phyloP scores from a whole-genome alignment of 2,329 filamentous ascomycete species.

The Xylaria sp. region DNA sequence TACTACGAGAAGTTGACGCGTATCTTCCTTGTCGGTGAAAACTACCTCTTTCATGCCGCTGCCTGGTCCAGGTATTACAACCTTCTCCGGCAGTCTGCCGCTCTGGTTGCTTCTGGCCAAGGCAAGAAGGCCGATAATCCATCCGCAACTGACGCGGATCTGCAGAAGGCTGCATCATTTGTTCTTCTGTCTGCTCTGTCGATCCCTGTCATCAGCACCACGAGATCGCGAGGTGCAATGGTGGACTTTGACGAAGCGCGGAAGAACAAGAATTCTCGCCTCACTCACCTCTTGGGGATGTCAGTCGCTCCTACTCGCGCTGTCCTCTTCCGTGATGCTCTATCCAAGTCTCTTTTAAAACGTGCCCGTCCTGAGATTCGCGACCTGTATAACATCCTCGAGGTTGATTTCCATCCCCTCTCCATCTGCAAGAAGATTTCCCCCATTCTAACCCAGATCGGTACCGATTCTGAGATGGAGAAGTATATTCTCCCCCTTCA shows the following conservation, averaged over 20 bases:
- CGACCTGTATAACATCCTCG: slow-evolving; percentile 97
- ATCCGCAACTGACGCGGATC: slow-evolving; percentile 84
- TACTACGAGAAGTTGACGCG: slow-evolving; percentile 99
- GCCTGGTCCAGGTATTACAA: slow-evolving; percentile 98
- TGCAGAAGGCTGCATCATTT: slow-evolving; percentile 94
- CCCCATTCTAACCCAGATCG: slow-evolving; percentile 92
- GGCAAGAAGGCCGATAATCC: slow-evolving; percentile 96
- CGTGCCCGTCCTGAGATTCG: slow-evolving; percentile 94
- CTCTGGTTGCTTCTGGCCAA: slow-evolving; percentile 83
- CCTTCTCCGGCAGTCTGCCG: slow-evolving; percentile 89
- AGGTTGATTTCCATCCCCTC: slow-evolving; percentile 98
- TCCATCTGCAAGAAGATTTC: slow-evolving; percentile 99
- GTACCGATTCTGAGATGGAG: slow-evolving; percentile 93
- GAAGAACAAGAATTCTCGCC: slow-evolving; percentile 98
- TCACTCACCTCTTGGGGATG: slow-evolving; percentile 97
- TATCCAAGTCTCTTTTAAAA: slow-evolving; percentile 93
- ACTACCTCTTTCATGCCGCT: slow-evolving; percentile 98
- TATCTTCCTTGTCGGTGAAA: slow-evolving; percentile 98
- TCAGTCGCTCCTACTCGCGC: slow-evolving; percentile 85
- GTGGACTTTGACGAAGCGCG: slow-evolving; percentile 96
- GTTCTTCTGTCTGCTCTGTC: slow-evolving; percentile 93
- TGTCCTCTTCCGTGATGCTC: slow-evolving; percentile 92
- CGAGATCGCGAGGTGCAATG: slow-evolving; percentile 92
- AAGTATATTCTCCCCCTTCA: slow-evolving; percentile 96
- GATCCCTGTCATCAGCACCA: slow-evolving; percentile 99